phyloP scores from a whole-genome alignment of 1,284 basidiomycete genomes.

The Ustilago cynodontis region DNA sequence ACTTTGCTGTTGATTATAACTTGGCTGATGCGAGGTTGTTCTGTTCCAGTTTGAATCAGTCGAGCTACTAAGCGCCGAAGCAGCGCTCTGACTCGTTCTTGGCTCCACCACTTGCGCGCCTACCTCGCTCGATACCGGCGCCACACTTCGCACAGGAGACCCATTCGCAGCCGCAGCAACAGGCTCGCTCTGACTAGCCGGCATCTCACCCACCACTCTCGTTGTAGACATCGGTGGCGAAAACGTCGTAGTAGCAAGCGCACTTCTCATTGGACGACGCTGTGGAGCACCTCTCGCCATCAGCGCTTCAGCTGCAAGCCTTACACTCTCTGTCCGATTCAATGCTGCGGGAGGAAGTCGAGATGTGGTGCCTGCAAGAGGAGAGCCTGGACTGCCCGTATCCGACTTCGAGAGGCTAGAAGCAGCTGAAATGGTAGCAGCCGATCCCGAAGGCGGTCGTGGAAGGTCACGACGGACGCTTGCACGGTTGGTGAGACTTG shows the following conservation, averaged over 20 bases:
- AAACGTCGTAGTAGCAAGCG: constrained; percentile 46
- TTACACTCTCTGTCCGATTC: constrained; percentile 55
- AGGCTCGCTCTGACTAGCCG: constrained; percentile 44
- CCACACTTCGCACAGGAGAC: not conserved
- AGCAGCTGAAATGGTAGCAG: constrained; percentile 38
- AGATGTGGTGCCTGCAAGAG: constrained; percentile 20
- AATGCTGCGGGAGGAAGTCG: constrained; percentile 37
- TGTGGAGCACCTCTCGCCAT: constrained; percentile 60
- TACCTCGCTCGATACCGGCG: constrained; percentile 1
- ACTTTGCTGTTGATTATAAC: not conserved
- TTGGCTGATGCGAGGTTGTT: not conserved
- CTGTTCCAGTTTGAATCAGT: constrained; percentile 9
- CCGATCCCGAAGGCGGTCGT: constrained; percentile 35
- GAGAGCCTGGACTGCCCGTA: constrained; percentile 32
- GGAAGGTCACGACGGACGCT: constrained; percentile 47
- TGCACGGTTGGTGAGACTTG: constrained; percentile 25
- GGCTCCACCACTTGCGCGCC: not conserved
- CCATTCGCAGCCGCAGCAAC: constrained; percentile 22
- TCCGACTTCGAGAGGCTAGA: constrained; percentile 22
- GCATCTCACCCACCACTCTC: constrained; percentile 24
- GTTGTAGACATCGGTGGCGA: constrained; percentile 35
- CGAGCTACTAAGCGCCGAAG: constrained; percentile 13
- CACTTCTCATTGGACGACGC: constrained; percentile 42
- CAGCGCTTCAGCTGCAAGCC: constrained; percentile 60
- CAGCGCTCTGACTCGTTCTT: constrained; percentile 37